A percentile compares a stretch with the other conserved stretches of the same genome.
phyloP scores from a whole-genome alignment of 2,329 filamentous ascomycete genomes.

The Keithomyces neogunnii region DNA sequence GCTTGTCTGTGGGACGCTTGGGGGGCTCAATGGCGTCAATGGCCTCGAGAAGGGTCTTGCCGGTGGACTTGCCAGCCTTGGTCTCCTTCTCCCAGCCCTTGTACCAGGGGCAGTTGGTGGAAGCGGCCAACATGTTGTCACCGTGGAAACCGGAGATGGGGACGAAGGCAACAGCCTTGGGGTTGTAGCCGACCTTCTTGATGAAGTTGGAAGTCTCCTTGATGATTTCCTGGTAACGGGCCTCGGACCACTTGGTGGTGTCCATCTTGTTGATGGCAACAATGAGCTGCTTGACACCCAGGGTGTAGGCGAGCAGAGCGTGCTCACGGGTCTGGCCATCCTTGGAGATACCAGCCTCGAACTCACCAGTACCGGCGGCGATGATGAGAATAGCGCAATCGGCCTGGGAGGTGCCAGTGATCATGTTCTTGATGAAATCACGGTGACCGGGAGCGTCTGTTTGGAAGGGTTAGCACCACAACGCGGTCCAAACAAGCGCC shows the following conservation, averaged over 20 bases:
- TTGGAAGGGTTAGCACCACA: neutral
- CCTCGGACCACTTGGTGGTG: slow-evolving; percentile 96
- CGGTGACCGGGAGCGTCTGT: slow-evolving; percentile 95
- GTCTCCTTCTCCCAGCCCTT: slow-evolving; percentile 99
- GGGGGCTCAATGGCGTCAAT: slow-evolving; percentile 94
- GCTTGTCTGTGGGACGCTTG: slow-evolving; percentile 94
- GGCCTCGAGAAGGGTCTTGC: slow-evolving; percentile 98
- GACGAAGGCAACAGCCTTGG: slow-evolving; percentile 96
- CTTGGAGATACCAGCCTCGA: slow-evolving; percentile 99
- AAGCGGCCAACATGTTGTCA: slow-evolving; percentile 95
- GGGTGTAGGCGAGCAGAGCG: slow-evolving; percentile 99
- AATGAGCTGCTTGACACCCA: slow-evolving; percentile 99
- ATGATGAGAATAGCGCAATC: slow-evolving; percentile 99
- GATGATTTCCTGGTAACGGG: slow-evolving; percentile 97
- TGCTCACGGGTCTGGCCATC: slow-evolving; percentile 99
- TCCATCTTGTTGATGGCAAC: slow-evolving; percentile 99
- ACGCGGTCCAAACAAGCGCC: neutral
- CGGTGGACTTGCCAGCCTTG: slow-evolving; percentile 76
- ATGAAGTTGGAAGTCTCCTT: slow-evolving; percentile 99
- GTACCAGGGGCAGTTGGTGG: slow-evolving; percentile 98
- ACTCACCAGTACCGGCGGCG: slow-evolving; percentile 99
- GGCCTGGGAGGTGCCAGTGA: slow-evolving; percentile 99
- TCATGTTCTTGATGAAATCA: slow-evolving; percentile 99
- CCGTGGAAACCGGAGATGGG: slow-evolving; percentile 99
- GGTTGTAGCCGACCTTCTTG: slow-evolving; percentile 99